Conservation (phyloP, 352 stramenopile species). For the Blastocystis sp. region DNA sequence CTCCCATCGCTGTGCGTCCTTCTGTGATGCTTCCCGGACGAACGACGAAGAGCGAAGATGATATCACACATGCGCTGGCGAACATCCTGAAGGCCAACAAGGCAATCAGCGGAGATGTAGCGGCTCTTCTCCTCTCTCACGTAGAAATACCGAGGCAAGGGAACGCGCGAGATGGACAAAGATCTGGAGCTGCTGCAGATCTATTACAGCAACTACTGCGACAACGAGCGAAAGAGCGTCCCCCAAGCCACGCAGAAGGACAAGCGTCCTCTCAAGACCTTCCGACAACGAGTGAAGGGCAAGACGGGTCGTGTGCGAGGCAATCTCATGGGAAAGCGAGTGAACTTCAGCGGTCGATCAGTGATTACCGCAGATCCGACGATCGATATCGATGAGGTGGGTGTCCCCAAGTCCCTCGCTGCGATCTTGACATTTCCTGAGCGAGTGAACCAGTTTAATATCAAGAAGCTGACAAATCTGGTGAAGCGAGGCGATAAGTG, state of each 20-base stretch:
- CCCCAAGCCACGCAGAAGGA: constrained; percentile 89
- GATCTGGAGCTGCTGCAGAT: constrained; percentile 76
- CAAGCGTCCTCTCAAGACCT: constrained; percentile 93
- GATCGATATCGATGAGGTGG: constrained; percentile 91
- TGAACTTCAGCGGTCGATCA: constrained; percentile 96
- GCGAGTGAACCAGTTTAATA: constrained; percentile 97
- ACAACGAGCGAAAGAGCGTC: constrained; percentile 92
- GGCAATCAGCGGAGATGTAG: constrained; percentile 22
- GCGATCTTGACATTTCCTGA: constrained; percentile 97
- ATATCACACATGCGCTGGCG: constrained; percentile 93
- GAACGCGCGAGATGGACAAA: constrained; percentile 82
- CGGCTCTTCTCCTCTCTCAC: constrained; percentile 72
- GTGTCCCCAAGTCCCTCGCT: constrained; percentile 92
- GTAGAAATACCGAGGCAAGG: constrained; percentile 87
- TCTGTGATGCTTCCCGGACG: constrained; percentile 85
- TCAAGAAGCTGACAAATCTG: constrained; percentile 85
- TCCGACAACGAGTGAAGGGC: constrained; percentile 83
- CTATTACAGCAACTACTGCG: constrained; percentile 83
- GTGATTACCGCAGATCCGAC: constrained; percentile 99
- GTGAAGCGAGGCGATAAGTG: constrained; percentile 89
- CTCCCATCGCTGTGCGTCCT: constrained; percentile 91
- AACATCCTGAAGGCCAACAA: constrained; percentile 96
- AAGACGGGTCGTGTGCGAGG: constrained; percentile 97
- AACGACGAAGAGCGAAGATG: constrained; percentile 85
- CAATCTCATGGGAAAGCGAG: constrained; percentile 99